Percentiles rank a stretch among this genome's conserved stretches.
phyloP scores from a whole-genome alignment of 106 monocot species.

The Alisma plantagoaquatica region DNA sequence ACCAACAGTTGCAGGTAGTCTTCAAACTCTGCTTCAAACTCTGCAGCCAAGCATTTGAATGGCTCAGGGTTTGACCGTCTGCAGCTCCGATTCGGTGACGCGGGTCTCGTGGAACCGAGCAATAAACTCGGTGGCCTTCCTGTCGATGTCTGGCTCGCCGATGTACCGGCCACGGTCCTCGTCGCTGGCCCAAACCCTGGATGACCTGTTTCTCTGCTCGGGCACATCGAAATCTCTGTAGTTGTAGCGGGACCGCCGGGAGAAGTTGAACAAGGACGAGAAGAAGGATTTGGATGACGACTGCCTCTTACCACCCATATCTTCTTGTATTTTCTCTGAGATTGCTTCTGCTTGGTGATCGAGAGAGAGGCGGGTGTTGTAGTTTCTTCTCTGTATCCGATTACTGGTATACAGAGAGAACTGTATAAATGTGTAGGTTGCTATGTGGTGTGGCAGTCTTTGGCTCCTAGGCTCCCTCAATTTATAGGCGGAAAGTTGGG shows the following conservation, averaged over 20 bases:
- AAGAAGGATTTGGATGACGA: conserved; percentile 12
- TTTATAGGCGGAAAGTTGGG: no score
- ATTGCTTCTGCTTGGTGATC: no score
- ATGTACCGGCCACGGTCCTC: conserved; percentile 12
- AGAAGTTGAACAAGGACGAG: conserved; percentile 7
- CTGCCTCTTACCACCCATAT: conserved; percentile 14
- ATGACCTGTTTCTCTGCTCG: neutral
- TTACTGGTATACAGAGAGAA: no score
- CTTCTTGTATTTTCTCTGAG: neutral
- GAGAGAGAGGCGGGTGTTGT: no score
- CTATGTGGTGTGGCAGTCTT: no score
- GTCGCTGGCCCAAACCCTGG: conserved; percentile 15
- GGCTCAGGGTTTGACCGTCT: conserved; percentile 7
- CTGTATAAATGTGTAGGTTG: no score
- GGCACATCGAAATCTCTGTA: neutral
- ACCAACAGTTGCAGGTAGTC: no score
- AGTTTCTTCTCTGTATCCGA: no score
- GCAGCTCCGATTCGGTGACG: conserved; percentile 9
- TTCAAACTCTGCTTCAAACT: no score
- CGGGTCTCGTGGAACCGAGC: conserved; percentile 7
- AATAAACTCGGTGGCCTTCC: conserved; percentile 16
- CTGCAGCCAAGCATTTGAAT: no score
- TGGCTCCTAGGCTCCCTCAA: no score
- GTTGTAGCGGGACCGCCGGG: neutral
- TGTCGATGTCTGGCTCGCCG: conserved; percentile 20